Evolutionary conservation across 2,329 filamentous ascomycete species (phyloP).

Genomic region (Colletotrichum godetiae): DNA sequence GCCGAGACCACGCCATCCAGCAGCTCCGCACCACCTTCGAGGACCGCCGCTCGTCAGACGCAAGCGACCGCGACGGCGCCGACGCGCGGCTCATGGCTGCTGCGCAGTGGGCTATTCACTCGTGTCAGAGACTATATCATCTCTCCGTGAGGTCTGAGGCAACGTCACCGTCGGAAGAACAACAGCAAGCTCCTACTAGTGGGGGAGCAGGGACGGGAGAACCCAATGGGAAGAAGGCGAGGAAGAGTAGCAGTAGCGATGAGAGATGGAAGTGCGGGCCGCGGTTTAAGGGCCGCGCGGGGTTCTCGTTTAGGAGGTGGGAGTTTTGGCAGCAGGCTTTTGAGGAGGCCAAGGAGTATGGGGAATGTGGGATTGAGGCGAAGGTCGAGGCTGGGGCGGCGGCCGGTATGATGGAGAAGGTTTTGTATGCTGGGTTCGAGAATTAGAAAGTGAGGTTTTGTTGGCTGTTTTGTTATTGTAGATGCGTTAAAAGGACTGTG

Average conservation of each 20-base stretch:
- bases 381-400: constrained; percentile 56
- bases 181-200: too few relatives aligned
- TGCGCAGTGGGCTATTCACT: constrained; percentile 29
- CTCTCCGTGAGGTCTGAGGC: constrained; percentile 18
- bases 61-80: constrained; percentile 1
- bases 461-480: too few relatives aligned
- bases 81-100: constrained; percentile 29
- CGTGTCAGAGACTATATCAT: constrained; percentile 33
- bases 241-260: too few relatives aligned
- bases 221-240: neutral
- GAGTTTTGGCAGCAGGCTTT: constrained; percentile 35
- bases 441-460: neutral
- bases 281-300: constrained; percentile 18
- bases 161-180: neutral
- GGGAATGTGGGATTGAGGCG: constrained; percentile 44
- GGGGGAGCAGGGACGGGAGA: neutral
- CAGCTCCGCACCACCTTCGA: constrained; percentile 35
- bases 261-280: constrained; percentile 17
- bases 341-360: constrained; percentile 25
- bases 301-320: constrained; percentile 31
- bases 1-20: constrained; percentile 29
- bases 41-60: constrained; percentile 24
- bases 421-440: constrained; percentile 30
- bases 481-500: too few relatives aligned
- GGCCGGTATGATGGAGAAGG: constrained; percentile 47